Percentiles rank a stretch among this genome's conserved stretches.
These are phyloP conservation scores for Polytrichum formosum DNA, from an alignment of 225 moss, liverwort and hornwort species.

Conservation along the genomic window DNA sequence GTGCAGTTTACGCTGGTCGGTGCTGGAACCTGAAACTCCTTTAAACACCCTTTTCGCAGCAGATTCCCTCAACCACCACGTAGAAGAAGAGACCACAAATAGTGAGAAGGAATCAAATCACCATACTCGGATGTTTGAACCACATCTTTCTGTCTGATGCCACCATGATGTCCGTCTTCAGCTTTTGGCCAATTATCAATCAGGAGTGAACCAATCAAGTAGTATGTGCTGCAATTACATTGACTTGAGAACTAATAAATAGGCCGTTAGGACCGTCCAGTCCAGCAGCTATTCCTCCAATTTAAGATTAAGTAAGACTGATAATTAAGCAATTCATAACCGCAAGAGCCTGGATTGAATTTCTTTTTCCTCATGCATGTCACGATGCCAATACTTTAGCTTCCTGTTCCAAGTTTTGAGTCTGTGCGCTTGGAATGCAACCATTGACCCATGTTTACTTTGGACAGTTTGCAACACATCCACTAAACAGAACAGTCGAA, in stretches of 20 bases:
- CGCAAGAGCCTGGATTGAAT: slow-evolving; percentile 15
- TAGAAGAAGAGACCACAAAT: not conserved
- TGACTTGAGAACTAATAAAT: slow-evolving; percentile 3
- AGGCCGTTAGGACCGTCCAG: not conserved
- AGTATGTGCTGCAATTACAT: not conserved
- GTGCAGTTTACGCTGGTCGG: not conserved
- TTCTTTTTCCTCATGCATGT: slow-evolving; percentile 17
- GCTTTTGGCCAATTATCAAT: not conserved
- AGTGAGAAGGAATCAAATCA: not conserved
- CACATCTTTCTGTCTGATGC: not conserved
- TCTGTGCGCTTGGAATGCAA: slow-evolving; percentile 20
- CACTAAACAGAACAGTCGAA: slow-evolving; percentile 13
- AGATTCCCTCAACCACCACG: not conserved
- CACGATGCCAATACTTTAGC: slow-evolving; percentile 16
- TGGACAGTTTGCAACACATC: slow-evolving; percentile 16
- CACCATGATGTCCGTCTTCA: not conserved
- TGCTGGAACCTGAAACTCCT: slow-evolving; percentile 2
- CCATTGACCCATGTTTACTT: slow-evolving; percentile 16
- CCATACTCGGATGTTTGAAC: not conserved
- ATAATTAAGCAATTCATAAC: not conserved
- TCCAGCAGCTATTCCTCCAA: not conserved
- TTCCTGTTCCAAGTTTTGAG: slow-evolving; percentile 15
- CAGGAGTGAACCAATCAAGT: not conserved
- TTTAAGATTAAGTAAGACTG: not conserved
- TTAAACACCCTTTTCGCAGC: not conserved